Base-by-base conservation (phyloP, 768 basidiomycete species). In the Auriscalpium orientale region DNA sequence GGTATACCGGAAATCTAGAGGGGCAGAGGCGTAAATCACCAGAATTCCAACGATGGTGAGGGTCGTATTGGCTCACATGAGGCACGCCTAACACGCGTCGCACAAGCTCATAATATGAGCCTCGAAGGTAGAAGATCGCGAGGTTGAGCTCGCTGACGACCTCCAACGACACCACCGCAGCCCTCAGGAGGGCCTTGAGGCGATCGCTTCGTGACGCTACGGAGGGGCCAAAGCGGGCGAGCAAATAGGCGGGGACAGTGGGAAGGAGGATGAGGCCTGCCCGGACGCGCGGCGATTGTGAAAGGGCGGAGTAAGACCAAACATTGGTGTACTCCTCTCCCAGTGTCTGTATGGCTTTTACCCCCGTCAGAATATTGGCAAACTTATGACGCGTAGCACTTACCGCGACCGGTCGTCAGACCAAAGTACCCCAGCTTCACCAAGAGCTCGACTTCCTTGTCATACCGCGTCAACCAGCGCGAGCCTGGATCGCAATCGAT, bases 241-340 rank as follows among this genome's bases (percentile, higher is more conserved):
- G 69, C 16, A 82, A 43, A 64, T 91, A 91, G 3, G 77, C 71
- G 13, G 87, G 87, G 10, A 91, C 60, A 1, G 82, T 77, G 7
- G 84, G 82, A 21, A 88, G 71, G n/a, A 90, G 70, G 56, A 91
- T 74, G 11, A 90, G 74, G 2, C 76, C 74, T 15, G 75, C 67
- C 20, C 86, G 79, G 9, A 73, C 65, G 50, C 65, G 65, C 20
- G 61, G 68, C 13, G 82, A 73, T 2, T 83, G 85, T 20, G 76
- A 76, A 4, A 69, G 62, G 35, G 67, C 61, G 1, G 68, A 71
- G 33, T 67, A 70, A 3, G 73, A 65, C 87, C 90, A 89, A 36
- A 88, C 84, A 63, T 87, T 86, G 1, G 89, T 91, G 63, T 94
- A 94, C 66, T 94, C 91, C 68, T 94, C 91, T n/a, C 91, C 91